Base-by-base conservation (phyloP, 768 basidiomycete species). In the Hebeloma cylindrosporum region DNA sequence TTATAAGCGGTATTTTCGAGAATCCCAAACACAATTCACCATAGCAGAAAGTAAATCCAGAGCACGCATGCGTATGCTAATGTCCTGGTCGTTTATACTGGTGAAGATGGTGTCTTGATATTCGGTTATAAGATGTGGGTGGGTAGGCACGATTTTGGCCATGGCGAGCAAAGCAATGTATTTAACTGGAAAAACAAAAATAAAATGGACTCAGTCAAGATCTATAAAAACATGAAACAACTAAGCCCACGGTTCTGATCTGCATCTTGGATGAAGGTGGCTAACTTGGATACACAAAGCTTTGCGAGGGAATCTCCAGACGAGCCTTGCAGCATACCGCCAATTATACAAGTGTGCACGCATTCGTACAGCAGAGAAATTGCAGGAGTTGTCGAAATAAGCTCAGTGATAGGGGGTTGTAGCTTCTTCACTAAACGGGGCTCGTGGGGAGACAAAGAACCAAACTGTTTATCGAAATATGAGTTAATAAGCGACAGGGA, bases 301-400 rank as follows among this genome's bases (percentile, higher is more conserved):
- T 75, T 75, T 4, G 96, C 96, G 34, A 99, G 71, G 3, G 83
- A 71, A 60, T 86, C 77, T 8, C 90, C 92, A 22, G 85, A 80
- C 16, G 80, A 45, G 3, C 85, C 87, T 53, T 85, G 85, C 7
- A 98, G 75, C 91, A 99, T 97, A 5, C 90, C 93, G 7, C 96
- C 95, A 8, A 92, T 92, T 53, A 99, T 98, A 57, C 93, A 97
- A 0, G 96, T 98, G 55, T 93, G 88, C 1, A 99, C 95, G 64
- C 96, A 99, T 70, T 99, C 96, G 62, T 98, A 99, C 10, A 99
- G 69, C 17, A 99, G 72, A 17, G 94, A 97, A 28, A 98, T 94
- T 0, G 96, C 96, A 2, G 89, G 83, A 0, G 96, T 98, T 0
- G 90, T 96, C 0, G 91, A 88, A 43, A 99, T 99, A 42, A 99